These are phyloP conservation scores for Ligustrum vulgare DNA, from an alignment of 257 asterid species.

Conservation along the genomic window DNA sequence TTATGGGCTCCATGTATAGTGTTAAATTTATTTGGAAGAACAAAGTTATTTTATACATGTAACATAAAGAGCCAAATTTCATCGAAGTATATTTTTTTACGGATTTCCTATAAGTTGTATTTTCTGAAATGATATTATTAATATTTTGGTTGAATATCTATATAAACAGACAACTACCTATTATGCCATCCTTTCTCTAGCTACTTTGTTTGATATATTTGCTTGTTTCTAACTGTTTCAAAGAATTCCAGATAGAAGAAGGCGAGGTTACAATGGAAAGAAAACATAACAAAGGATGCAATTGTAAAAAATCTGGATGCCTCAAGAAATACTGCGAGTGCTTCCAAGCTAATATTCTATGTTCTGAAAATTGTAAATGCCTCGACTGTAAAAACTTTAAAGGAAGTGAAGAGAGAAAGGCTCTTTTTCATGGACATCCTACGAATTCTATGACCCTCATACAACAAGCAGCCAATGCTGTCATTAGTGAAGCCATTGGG, in stretches of 20 bases:
- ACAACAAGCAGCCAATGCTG: constrained; percentile 50
- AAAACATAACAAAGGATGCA: constrained; percentile 68
- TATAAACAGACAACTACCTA: neutral
- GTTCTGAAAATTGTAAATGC: constrained; percentile 80
- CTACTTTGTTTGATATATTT: neutral
- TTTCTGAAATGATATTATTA: too few relatives aligned
- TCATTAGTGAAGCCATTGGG: constrained; percentile 44
- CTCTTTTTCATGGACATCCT: constrained; percentile 41
- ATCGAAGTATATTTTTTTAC: too few relatives aligned
- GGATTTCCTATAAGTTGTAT: neutral
- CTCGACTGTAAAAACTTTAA: constrained; percentile 67
- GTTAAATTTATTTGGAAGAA: neutral
- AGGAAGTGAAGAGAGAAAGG: constrained; percentile 62
- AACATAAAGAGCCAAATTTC: neutral
- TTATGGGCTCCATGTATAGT: neutral
- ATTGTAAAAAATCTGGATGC: constrained; percentile 72
- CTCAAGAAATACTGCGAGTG: constrained; percentile 87
- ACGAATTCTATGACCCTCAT: constrained; percentile 29
- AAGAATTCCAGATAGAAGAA: constrained; percentile 47
- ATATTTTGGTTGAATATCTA: neutral
- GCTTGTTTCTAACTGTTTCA: constrained; percentile 18
- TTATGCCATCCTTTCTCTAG: neutral
- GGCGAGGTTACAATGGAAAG: constrained; percentile 10
- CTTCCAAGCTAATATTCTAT: constrained; percentile 67
- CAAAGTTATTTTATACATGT: neutral